Conservation (phyloP, 495 filamentous ascomycete species). For the Sordaria brevicollis region DNA sequence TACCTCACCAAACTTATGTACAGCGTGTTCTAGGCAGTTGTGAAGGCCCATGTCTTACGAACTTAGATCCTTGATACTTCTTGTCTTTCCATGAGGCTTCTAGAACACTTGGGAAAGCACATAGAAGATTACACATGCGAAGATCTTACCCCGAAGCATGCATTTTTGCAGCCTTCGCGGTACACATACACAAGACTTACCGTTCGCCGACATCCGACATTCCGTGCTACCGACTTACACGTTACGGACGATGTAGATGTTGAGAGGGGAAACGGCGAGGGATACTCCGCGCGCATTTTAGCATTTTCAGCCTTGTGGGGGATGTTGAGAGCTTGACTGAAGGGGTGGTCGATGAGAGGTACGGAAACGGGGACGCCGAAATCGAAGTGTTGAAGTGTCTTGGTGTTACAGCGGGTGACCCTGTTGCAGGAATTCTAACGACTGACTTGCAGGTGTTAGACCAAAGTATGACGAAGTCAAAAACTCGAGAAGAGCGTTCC, state of each 20-base stretch:
- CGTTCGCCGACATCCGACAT: not conserved
- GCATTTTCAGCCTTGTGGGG: no score
- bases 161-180: not conserved
- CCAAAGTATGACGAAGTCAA: no score
- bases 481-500: no score
- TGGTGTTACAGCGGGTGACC: no score
- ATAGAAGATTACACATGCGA: no score
- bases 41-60: not conserved
- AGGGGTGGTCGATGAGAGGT: no score
- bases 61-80: not conserved
- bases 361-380: no score
- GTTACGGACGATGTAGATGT: not conserved
- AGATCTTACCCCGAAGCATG: not conserved
- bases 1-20: not conserved
- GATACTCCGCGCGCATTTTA: not conserved
- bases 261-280: not conserved
- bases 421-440: no score
- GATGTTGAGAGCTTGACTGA: no score
- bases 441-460: no score
- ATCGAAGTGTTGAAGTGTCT: no score
- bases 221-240: not conserved
- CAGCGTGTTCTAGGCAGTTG: not conserved
- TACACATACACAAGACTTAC: not conserved
- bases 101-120: no score
- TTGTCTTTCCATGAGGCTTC: not conserved